Base-by-base conservation (phyloP, 1,284 basidiomycete species). In the Phenoliferia sp. region DNA sequence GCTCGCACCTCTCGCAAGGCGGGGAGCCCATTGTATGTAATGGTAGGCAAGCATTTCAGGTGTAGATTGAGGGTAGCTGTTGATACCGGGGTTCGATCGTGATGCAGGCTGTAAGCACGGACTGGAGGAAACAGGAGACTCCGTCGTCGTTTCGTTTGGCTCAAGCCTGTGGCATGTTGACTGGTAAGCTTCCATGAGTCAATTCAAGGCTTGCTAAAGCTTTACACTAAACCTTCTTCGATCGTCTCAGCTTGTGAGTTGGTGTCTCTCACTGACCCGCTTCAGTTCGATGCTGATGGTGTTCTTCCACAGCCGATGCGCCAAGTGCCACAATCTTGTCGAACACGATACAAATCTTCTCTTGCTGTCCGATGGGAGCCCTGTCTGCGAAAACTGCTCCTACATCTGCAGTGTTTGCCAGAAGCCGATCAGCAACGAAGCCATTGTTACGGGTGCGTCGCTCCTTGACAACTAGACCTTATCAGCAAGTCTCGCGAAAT, bases 341-440 rank as follows among this genome's bases (percentile, higher is more conserved):
- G 83, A 84, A 74, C 84, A 94, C 36, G 95, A 98, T 79, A 97
- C 94, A 52, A 98, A 97, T 80, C 85, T 99, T 29, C 85, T 99
- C 31, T 83, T 99, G 15, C 87, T 99, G 60, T 94, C 94, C 34
- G 95, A 99, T 79, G 95, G 95, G 28, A 93, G 90, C 44, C 95
- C 96, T 39, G 94, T 99, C 3, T 99, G 95, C 78, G 90, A 92
- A 31, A 90, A 94, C 75, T 99, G 95, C 83, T 95, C 93, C 16
- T 99, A 99, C 82, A 90, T 79, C 76, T 97, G 94, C 83, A 94
- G 89, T 77, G 88, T 95, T 66, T 97, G 94, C 82, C 87, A 88
- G 61, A 85, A 87, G 62, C 90, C 92, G 52, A 96, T 97, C 75
- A 88, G 94, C 63, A 93, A 97, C 81, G 94, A 97, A 78, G 94